Evolutionary conservation across 2,329 filamentous ascomycete species (phyloP).

Genomic region (Phoma sp.): DNA sequence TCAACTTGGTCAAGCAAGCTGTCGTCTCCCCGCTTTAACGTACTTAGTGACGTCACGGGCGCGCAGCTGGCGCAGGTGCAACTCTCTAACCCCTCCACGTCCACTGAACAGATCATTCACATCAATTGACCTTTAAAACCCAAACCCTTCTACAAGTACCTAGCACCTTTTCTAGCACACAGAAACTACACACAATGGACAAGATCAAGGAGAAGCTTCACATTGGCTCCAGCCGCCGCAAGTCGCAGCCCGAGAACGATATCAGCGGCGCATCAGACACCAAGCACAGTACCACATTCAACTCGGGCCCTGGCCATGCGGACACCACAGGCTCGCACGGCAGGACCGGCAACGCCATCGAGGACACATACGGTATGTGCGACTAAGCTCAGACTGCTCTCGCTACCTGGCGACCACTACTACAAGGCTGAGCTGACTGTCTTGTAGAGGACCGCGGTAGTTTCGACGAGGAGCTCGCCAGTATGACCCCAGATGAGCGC

Average conservation of each 20-base stretch:
- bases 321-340: slow-evolving; percentile 24
- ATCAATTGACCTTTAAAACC: slow-evolving; percentile 6
- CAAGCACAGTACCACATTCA: slow-evolving; percentile 17
- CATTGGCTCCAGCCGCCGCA: slow-evolving; percentile 39
- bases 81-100: slow-evolving; percentile 7
- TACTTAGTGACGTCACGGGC: slow-evolving; percentile 5
- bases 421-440: slow-evolving; percentile 4
- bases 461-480: slow-evolving; percentile 42
- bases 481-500: slow-evolving; percentile 42
- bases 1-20: slow-evolving; percentile 2
- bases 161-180: neutral
- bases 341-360: slow-evolving; percentile 12
- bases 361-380: slow-evolving; percentile 13
- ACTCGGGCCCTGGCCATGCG: slow-evolving; percentile 20
- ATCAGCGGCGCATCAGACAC: slow-evolving; percentile 9
- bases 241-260: slow-evolving; percentile 37
- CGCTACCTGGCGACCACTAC: neutral
- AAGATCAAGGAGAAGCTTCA: slow-evolving; percentile 47
- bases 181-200: slow-evolving; percentile 31
- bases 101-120: slow-evolving; percentile 7
- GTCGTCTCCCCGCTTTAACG: slow-evolving; percentile 10
- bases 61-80: slow-evolving; percentile 1
- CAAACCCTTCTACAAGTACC: slow-evolving; percentile 11
- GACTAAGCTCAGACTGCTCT: neutral
- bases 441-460: slow-evolving; percentile 37